phyloP scores from a whole-genome alignment of 2,329 filamentous ascomycete genomes.

The Pezicula carpinea region DNA sequence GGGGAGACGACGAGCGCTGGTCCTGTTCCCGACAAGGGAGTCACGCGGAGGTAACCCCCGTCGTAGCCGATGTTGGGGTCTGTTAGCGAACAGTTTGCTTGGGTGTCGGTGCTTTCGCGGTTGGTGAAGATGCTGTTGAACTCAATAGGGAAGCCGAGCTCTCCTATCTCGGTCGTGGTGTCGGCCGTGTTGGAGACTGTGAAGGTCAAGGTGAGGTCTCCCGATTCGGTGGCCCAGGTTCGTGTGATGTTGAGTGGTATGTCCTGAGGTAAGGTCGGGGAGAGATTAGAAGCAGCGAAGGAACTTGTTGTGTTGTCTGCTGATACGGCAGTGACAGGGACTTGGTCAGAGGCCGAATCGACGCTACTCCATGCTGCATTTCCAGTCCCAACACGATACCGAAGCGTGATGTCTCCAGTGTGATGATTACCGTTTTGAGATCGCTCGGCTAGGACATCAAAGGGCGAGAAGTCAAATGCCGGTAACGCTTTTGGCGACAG shows the following conservation, averaged over 20 bases:
- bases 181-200: slow-evolving; percentile 42
- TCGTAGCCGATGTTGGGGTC: slow-evolving; percentile 58
- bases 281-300: slow-evolving; percentile 37
- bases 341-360: slow-evolving; percentile 40
- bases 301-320: slow-evolving; percentile 15
- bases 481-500: slow-evolving; percentile 33
- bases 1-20: slow-evolving; percentile 51
- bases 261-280: slow-evolving; percentile 34
- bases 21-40: slow-evolving; percentile 46
- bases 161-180: slow-evolving; percentile 45
- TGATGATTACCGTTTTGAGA: slow-evolving; percentile 51
- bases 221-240: slow-evolving; percentile 44
- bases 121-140: slow-evolving; percentile 59
- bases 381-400: slow-evolving; percentile 40
- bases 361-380: slow-evolving; percentile 38
- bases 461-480: slow-evolving; percentile 51
- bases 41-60: slow-evolving; percentile 51
- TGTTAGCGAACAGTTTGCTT: slow-evolving; percentile 46
- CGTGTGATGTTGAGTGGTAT: slow-evolving; percentile 42
- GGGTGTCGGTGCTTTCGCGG: slow-evolving; percentile 42
- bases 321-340: slow-evolving; percentile 29
- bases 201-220: slow-evolving; percentile 47
- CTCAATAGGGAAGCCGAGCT: slow-evolving; percentile 53
- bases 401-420: slow-evolving; percentile 52
- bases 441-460: slow-evolving; percentile 42